Conservation (phyloP, 2,329 filamentous ascomycete species). For the Cladophialophora yegresii region DNA sequence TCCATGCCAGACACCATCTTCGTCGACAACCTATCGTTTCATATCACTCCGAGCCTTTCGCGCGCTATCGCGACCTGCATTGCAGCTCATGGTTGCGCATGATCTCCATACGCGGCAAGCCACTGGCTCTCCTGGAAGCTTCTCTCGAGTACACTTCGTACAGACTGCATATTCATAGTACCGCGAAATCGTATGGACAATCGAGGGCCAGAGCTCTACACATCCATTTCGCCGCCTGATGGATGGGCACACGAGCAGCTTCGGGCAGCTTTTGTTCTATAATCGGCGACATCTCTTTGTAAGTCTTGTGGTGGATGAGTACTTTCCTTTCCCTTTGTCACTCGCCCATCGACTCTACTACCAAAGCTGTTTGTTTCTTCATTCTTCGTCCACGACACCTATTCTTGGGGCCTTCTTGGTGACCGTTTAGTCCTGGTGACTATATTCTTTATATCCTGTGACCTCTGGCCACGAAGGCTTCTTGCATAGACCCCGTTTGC, state of each 20-base stretch:
- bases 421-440: constrained; percentile 21
- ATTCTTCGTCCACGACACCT: constrained; percentile 21
- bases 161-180: constrained; percentile 17
- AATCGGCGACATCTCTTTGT: constrained; percentile 28
- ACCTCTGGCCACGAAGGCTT: constrained; percentile 9
- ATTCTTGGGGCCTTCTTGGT: constrained; percentile 22
- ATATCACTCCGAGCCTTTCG: constrained; percentile 13
- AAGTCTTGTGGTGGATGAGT: constrained; percentile 17
- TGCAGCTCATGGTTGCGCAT: constrained; percentile 24
- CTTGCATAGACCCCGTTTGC: constrained; percentile 17
- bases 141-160: constrained; percentile 13
- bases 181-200: constrained; percentile 11
- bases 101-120: constrained; percentile 22
- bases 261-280: constrained; percentile 17
- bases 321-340: constrained; percentile 27
- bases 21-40: constrained; percentile 28
- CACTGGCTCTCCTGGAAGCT: constrained; percentile 34
- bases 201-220: constrained; percentile 17
- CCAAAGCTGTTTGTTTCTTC: constrained; percentile 23
- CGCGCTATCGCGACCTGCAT: constrained; percentile 16
- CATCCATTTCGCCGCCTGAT: constrained; percentile 4
- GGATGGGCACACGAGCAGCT: constrained; percentile 14
- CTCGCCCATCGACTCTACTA: constrained; percentile 3
- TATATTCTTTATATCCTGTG: constrained; percentile 23
- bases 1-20: constrained; percentile 5